Evolutionary conservation across 768 basidiomycete species (phyloP).

Genomic region (Mycena pura): DNA sequence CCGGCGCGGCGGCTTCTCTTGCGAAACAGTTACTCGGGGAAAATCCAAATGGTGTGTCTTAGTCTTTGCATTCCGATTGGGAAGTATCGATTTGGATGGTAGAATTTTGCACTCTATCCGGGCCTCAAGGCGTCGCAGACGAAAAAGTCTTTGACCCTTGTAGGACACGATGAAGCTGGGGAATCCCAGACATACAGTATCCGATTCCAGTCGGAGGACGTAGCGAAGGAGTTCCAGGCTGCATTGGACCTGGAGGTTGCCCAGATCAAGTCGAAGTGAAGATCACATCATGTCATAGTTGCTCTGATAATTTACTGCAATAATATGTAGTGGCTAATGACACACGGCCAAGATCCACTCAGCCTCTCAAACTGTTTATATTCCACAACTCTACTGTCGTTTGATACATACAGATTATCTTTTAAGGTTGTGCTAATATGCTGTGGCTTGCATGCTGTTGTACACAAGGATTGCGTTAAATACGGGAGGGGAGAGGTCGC

Average conservation of each 20-base stretch:
- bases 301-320: neutral
- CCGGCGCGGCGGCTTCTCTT: constrained; percentile 65
- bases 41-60: constrained; percentile 70
- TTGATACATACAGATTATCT: constrained; percentile 9
- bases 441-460: neutral
- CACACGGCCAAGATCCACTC: neutral
- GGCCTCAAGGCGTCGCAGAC: constrained; percentile 60
- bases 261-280: constrained; percentile 49
- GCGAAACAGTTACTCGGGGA: constrained; percentile 77
- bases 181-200: constrained; percentile 66
- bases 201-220: constrained; percentile 63
- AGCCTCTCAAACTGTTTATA: neutral
- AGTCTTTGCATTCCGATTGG: too few relatives aligned
- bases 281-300: constrained; percentile 1
- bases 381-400: constrained; percentile 8
- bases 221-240: constrained; percentile 62
- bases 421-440: neutral
- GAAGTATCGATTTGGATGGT: too few relatives aligned
- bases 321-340: too few relatives aligned
- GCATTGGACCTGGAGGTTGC: constrained; percentile 69
- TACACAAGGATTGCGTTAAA: constrained; percentile 19
- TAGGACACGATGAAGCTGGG: constrained; percentile 69
- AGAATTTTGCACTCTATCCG: constrained; percentile 79
- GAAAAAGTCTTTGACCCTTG: constrained; percentile 65
- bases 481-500: neutral